A percentile compares a stretch with the other conserved stretches of the same genome.
Evolutionary conservation across 371 early-diverging fungal genomes (phyloP).

Genomic region (Fennellomyces sp.): DNA sequence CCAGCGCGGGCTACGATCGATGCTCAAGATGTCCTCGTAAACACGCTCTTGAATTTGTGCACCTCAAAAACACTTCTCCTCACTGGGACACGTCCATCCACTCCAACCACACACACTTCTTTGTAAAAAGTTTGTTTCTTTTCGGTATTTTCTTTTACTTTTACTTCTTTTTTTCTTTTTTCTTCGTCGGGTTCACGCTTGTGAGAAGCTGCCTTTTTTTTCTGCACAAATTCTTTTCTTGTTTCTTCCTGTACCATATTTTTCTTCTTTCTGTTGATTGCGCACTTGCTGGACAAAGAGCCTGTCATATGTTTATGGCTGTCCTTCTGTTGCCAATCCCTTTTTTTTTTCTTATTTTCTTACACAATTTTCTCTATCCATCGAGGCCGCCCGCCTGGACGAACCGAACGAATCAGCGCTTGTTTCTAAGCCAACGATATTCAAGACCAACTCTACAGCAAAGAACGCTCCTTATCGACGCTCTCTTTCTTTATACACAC

Average conservation of each 20-base stretch:
- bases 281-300: neutral
- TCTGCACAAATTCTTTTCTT: conserved; percentile 1
- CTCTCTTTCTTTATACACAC: neutral
- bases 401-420: neutral
- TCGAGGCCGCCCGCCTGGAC: too few relatives aligned
- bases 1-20: conserved; percentile 46
- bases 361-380: neutral
- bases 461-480: neutral
- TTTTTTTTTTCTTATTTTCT: conserved; percentile 1
- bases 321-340: conserved; percentile 2
- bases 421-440: neutral
- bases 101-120: neutral
- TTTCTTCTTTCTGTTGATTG: neutral
- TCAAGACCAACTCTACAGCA: neutral
- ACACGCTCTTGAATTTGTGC: neutral
- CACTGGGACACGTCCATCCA: neutral
- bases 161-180: neutral
- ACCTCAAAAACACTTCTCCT: neutral
- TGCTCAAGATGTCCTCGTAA: conserved; percentile 51
- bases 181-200: neutral
- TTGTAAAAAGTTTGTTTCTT: conserved; percentile 5
- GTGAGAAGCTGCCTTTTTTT: conserved; percentile 3
- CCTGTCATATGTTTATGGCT: conserved; percentile 14
- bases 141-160: neutral
- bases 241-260: conserved; percentile 4